Evolutionary conservation across 2,329 filamentous ascomycete genomes (phyloP).

Genomic region (Chalaropsis ovoidea): DNA sequence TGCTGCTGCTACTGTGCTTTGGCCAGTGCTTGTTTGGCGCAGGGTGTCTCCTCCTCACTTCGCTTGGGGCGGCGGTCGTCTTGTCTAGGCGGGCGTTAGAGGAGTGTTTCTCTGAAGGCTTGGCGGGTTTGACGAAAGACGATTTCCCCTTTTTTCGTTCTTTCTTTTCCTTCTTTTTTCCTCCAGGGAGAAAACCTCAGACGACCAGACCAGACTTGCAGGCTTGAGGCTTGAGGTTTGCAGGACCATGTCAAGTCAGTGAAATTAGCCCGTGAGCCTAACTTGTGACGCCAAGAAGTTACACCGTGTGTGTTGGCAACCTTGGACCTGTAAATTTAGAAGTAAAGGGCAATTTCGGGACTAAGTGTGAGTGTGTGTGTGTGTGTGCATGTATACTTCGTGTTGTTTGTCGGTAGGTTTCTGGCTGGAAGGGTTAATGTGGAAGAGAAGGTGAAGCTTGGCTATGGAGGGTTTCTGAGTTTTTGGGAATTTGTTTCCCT

Average conservation of each 20-base stretch:
- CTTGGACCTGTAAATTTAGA: not conserved
- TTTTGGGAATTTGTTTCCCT: no score
- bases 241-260: not conserved
- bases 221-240: not conserved
- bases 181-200: no score
- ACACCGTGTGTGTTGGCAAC: not conserved
- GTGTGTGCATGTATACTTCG: no score
- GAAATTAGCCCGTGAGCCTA: not conserved
- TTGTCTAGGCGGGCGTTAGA: not conserved
- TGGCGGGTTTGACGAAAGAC: not conserved
- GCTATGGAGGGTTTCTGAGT: no score
- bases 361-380: no score
- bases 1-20: not conserved
- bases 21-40: not conserved
- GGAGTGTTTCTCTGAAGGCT: not conserved
- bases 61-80: not conserved
- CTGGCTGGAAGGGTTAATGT: no score
- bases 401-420: no score
- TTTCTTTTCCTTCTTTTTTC: not conserved
- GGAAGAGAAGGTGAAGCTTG: no score
- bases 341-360: no score
- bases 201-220: no score
- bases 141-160: not conserved
- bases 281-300: conserved; percentile 12
- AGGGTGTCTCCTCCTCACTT: not conserved